Evolutionary conservation across 2,329 filamentous ascomycete species (phyloP).

Genomic region (Xylaria sp.): DNA sequence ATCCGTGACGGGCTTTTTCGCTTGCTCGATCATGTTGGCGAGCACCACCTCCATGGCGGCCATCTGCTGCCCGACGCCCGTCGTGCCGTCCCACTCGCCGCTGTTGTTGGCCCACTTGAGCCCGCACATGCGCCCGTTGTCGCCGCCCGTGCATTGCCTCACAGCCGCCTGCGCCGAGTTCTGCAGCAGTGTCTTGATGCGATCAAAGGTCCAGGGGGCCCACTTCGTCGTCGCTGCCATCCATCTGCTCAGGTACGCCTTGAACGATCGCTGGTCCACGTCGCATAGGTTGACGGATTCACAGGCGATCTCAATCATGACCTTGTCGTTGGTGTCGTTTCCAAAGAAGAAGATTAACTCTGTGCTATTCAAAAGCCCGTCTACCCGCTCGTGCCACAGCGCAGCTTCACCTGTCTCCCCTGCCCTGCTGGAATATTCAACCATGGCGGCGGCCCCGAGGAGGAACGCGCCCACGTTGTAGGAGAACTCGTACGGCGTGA

Average conservation of each 20-base stretch:
- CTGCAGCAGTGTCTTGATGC: conserved; percentile 64
- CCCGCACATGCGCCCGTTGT: conserved; percentile 68
- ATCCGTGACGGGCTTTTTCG: conserved; percentile 53
- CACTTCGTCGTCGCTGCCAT: conserved; percentile 71
- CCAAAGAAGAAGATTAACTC: conserved; percentile 66
- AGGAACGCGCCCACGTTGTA: conserved; percentile 77
- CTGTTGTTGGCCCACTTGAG: conserved; percentile 66
- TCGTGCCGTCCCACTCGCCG: conserved; percentile 66
- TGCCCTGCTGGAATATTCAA: conserved; percentile 65
- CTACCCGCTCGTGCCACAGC: conserved; percentile 68
- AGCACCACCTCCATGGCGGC: conserved; percentile 73
- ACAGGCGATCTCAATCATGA: conserved; percentile 75
- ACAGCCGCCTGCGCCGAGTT: conserved; percentile 68
- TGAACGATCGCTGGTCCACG: conserved; percentile 71
- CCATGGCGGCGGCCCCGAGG: conserved; percentile 74
- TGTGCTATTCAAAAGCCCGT: conserved; percentile 65
- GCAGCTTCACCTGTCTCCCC: conserved; percentile 50
- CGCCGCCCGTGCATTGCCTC: conserved; percentile 67
- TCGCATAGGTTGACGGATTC: conserved; percentile 71
- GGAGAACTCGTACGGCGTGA: conserved; percentile 73
- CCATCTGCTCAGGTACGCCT: conserved; percentile 71
- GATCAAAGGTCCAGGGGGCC: conserved; percentile 67
- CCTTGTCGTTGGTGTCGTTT: conserved; percentile 54
- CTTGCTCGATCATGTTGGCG: conserved; percentile 65
- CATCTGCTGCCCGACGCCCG: conserved; percentile 78